Evolutionary conservation across 148 eudicot species (phyloP), one percentile per base, ranked within the genome.

Genomic region (Silene conica): DNA sequence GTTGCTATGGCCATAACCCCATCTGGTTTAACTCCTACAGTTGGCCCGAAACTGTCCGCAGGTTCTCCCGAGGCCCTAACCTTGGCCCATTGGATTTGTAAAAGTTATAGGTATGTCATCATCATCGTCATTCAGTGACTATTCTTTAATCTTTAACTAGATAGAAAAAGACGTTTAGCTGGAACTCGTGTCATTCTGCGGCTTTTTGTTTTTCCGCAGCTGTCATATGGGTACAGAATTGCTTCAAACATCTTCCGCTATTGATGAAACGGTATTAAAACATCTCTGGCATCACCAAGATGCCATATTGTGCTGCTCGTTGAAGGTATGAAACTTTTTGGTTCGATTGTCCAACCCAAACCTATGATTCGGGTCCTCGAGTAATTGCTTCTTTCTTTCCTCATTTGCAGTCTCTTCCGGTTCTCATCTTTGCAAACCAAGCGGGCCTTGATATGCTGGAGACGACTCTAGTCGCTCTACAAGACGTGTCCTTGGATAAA

Each of bases 391-490:
- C 8, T 19, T 77, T 50, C 68, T 64, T 12, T 1, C 16, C n/a
- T 46, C 13, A 25, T 73, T 80, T 80, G 84, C 93, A 94, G 98
- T 83, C 96, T 3, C 77, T 82, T 69, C 98, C 97, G n/a, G 88
- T 89, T 71, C 90, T 94, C 80, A 88, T 85, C 67, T 95, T 92
- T 72, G 98, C 97, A 56, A 95, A 95, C 82, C 96, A 95, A 78
- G 96, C 97, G 7, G 98, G 97, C 63, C 86, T 95, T 18, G 97
- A 95, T 81, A 92, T 95, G 98, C 85, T 95, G 81, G 98, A 95
- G 79, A 95, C 98, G 10, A 92, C 98, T 28, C 81, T 95, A 31
- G 89, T 95, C 70, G 89, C 97, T n/a, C 79, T 95, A 64, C 98
- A 95, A 81, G 98, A 95, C 66, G 83, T 92, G 59, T 82, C 97